phyloP scores from a whole-genome alignment of 2,329 filamentous ascomycete species.

The Phialemonium atrogriseum region DNA sequence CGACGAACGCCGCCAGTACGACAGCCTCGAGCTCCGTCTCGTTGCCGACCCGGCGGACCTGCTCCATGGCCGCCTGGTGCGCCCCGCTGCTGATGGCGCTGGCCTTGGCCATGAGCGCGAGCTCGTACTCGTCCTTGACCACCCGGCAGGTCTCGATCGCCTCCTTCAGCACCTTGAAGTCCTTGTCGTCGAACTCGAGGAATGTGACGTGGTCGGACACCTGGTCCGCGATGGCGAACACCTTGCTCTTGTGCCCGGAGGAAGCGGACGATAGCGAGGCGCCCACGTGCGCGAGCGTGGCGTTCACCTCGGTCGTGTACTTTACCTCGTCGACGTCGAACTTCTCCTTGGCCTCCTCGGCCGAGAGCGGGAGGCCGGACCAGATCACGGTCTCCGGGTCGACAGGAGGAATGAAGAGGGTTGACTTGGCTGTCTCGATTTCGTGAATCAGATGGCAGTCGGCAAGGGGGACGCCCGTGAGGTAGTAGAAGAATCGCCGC shows the following conservation, averaged over 20 bases:
- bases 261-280: no score
- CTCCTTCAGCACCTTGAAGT: constrained; percentile 46
- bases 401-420: constrained; percentile 83
- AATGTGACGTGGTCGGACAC: constrained; percentile 66
- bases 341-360: constrained; percentile 62
- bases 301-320: constrained; percentile 65
- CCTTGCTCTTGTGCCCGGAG: constrained; percentile 33
- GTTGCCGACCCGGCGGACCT: constrained; percentile 57
- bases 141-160: constrained; percentile 63
- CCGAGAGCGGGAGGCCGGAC: constrained; percentile 76
- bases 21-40: constrained; percentile 77
- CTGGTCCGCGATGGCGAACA: constrained; percentile 74
- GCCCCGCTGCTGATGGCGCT: constrained; percentile 62
- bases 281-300: constrained; percentile 52
- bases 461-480: constrained; percentile 74
- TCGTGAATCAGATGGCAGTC: constrained; percentile 80
- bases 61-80: constrained; percentile 54
- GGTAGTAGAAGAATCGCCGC: constrained; percentile 89
- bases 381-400: constrained; percentile 88
- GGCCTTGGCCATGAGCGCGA: constrained; percentile 64
- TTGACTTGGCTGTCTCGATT: constrained; percentile 62
- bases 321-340: constrained; percentile 79
- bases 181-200: constrained; percentile 57
- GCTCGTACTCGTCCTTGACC: constrained; percentile 67
- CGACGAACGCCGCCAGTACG: constrained; percentile 70